Evolutionary conservation across 2,329 filamentous ascomycete genomes (phyloP), one percentile per base, ranked within the genome.

Genomic region (Pyrenophora graminea): DNA sequence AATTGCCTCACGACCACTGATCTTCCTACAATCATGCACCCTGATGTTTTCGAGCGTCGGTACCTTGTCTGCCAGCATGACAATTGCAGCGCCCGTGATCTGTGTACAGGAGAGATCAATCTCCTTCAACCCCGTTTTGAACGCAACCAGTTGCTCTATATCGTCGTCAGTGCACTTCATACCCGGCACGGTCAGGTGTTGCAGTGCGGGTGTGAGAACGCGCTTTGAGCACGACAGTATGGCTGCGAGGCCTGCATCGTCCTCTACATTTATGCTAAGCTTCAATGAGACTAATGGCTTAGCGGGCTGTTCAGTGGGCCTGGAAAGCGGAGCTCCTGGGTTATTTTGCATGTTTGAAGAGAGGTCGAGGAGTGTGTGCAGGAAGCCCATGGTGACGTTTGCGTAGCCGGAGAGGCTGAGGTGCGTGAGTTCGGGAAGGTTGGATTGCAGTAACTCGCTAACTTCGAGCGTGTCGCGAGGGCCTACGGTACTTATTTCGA

Each of bases 11-110:
- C 69, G 55, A 13, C 70, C 68, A 9, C 45, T 61, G 1, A 78
- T 65, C 6, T 60, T 42, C 2, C 45, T 45, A 40, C 76, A 78
- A 7, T 72, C 53, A 38, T 76, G 63, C 15, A 75, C 57, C 2
- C 61, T 63, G 15, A 78, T 56, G 9, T 51, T 54, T 36, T 59
- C 60, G 4, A 77, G 52, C 8, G 55, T 52, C 0, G 58, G 57
- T 9, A 70, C 34, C 7, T 46, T 51, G 23, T 72, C 66, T 0
- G 71, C 64, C 13, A 76, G 56, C 50, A 66, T 67, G 52, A 74
- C 76, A 27, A 79, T 67, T 2, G 69, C 65, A 1, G 72, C 73
- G 6, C 77, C 77, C 0, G 74, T 76, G 32, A 79, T 69, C 5
- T 59, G 55, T 1, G 73, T 74, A 0, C 58, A 55, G 1, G 69